These are phyloP conservation scores for Globisporangium spinosum DNA, from an alignment of 352 stramenopile genomes.

Conservation along the genomic window DNA sequence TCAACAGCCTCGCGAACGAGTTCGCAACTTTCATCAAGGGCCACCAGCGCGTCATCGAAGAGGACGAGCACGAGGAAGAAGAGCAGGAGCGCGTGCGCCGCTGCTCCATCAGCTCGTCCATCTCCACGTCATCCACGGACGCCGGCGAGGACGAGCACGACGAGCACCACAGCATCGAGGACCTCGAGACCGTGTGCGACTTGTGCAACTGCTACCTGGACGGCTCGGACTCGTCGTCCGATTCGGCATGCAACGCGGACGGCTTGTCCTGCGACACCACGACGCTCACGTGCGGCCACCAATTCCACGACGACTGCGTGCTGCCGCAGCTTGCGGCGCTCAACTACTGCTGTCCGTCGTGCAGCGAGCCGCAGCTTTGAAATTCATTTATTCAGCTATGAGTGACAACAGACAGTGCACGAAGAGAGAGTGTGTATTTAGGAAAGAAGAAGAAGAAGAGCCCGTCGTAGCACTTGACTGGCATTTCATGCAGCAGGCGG, in stretches of 20 bases:
- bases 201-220: slow-evolving; percentile 6
- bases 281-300: slow-evolving; percentile 23
- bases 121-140: slow-evolving; percentile 8
- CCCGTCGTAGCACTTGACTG: not conserved
- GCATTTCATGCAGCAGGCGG: not conserved
- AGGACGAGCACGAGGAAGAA: slow-evolving; percentile 4
- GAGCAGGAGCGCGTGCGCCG: slow-evolving; percentile 1
- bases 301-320: slow-evolving; percentile 24
- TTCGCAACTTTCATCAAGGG: slow-evolving; percentile 20
- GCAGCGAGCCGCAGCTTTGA: slow-evolving; percentile 7
- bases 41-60: not conserved
- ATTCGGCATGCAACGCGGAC: not conserved
- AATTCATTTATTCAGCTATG: not conserved
- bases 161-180: not conserved
- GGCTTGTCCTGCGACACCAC: slow-evolving; percentile 13
- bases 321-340: slow-evolving; percentile 17
- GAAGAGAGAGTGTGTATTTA: not conserved
- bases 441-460: not conserved
- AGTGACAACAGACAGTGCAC: not conserved
- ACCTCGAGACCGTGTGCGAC: slow-evolving; percentile 5
- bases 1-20: slow-evolving; percentile 28
- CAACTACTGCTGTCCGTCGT: slow-evolving; percentile 19
- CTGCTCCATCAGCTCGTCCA: slow-evolving; percentile 8
- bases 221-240: not conserved
- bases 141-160: not conserved